Conservation (phyloP, 768 basidiomycete species). For the Suillus placidus region DNA sequence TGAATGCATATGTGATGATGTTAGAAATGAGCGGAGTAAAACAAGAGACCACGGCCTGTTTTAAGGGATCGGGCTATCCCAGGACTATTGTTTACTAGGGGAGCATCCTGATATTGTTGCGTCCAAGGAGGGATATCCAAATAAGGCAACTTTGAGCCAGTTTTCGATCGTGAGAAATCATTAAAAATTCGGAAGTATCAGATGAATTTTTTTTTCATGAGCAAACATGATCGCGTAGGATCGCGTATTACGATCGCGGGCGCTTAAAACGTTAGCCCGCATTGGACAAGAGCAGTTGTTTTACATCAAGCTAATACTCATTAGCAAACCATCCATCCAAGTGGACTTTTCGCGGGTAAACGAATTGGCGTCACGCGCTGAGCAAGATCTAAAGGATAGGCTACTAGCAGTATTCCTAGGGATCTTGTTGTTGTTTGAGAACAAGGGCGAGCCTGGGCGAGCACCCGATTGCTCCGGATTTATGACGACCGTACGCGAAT, state of each 20-base stretch:
- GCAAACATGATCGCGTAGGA: neutral
- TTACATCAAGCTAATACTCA: neutral
- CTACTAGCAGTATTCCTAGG: neutral
- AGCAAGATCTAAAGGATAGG: neutral
- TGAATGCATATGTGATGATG: constrained; percentile 3
- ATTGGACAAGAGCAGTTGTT: neutral
- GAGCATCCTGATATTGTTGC: constrained; percentile 14
- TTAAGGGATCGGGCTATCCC: constrained; percentile 28
- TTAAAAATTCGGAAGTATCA: constrained; percentile 1
- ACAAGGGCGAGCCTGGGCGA: neutral
- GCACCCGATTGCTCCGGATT: neutral
- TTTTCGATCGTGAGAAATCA: neutral
- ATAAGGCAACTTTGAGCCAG: constrained; percentile 4
- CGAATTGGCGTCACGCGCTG: neutral
- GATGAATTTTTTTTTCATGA: neutral
- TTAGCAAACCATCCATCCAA: neutral
- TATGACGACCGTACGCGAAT: neutral
- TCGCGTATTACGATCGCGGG: neutral
- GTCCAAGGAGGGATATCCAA: neutral
- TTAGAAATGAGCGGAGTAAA: neutral
- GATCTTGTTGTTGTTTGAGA: neutral
- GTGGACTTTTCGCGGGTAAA: neutral
- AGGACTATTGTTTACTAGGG: constrained; percentile 35
- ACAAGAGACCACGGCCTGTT: constrained; percentile 26
- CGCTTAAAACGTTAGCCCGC: neutral